phyloP scores from a whole-genome alignment of 2,329 filamentous ascomycete species.

The Aspergillus neotritici region DNA sequence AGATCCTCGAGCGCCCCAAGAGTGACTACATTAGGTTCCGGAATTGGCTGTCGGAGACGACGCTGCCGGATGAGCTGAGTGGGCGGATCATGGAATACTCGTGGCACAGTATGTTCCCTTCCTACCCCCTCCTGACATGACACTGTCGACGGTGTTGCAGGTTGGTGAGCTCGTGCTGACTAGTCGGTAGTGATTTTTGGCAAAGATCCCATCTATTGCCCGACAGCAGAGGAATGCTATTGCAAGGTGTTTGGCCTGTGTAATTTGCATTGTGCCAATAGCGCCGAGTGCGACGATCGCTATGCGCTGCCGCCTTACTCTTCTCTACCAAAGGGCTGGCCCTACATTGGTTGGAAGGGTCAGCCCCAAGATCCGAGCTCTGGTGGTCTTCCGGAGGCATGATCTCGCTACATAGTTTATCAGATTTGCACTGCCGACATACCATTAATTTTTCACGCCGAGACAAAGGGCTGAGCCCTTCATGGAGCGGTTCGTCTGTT shows the following conservation, averaged over 20 bases:
- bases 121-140: not conserved
- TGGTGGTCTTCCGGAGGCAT: conserved; percentile 26
- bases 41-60: conserved; percentile 46
- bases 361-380: conserved; percentile 30
- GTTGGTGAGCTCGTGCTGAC: conserved; percentile 6
- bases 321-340: conserved; percentile 58
- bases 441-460: too few species aligned
- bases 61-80: conserved; percentile 45
- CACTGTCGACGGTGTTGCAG: not conserved
- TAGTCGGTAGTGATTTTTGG: conserved; percentile 52
- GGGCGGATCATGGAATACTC: conserved; percentile 54
- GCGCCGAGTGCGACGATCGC: conserved; percentile 48
- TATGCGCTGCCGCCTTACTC: conserved; percentile 57
- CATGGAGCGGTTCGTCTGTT: too few species aligned
- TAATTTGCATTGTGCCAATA: conserved; percentile 36
- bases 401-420: conserved; percentile 7
- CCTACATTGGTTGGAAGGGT: conserved; percentile 49
- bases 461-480: too few species aligned
- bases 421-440: conserved; percentile 6
- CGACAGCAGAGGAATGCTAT: conserved; percentile 57
- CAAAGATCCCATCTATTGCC: conserved; percentile 55
- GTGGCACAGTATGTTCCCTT: conserved; percentile 50
- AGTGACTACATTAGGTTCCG: conserved; percentile 47
- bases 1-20: conserved; percentile 41
- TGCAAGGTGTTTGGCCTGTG: conserved; percentile 63